phyloP scores from a whole-genome alignment of 2,329 filamentous ascomycete species.

The Chaetomiaceae sp. region DNA sequence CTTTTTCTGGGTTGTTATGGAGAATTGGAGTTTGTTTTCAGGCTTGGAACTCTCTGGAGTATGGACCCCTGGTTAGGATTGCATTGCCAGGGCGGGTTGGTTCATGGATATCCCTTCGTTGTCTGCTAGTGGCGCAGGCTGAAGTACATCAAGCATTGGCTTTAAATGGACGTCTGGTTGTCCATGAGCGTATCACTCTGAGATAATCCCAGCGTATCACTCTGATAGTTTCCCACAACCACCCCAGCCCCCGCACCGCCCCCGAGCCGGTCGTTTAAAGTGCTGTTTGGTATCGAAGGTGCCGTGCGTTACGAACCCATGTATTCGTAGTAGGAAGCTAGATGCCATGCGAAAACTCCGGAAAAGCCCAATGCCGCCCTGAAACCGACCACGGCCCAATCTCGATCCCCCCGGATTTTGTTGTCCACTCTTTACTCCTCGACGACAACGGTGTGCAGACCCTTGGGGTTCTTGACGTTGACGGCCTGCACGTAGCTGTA shows the following conservation, averaged over 20 bases:
- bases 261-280: conserved; percentile 17
- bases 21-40: conserved; percentile 38
- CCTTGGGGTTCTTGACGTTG: conserved; percentile 99
- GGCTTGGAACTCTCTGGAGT: conserved; percentile 19
- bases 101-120: conserved; percentile 26
- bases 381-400: conserved; percentile 33
- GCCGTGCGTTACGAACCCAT: conserved; percentile 33
- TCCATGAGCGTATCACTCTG: conserved; percentile 26
- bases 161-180: conserved; percentile 23
- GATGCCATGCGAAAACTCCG: conserved; percentile 41
- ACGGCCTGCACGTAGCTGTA: conserved; percentile 99
- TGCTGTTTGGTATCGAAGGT: conserved; percentile 25
- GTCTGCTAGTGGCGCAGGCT: conserved; percentile 22
- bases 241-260: conserved; percentile 15
- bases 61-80: conserved; percentile 20
- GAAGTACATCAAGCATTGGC: conserved; percentile 28
- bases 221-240: conserved; percentile 11
- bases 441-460: conserved; percentile 87
- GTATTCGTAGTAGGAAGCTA: conserved; percentile 41
- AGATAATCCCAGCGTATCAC: conserved; percentile 21
- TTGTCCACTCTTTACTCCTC: conserved; percentile 52
- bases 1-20: conserved; percentile 16
- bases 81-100: conserved; percentile 27
- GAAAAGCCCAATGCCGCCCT: conserved; percentile 40
- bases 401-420: conserved; percentile 26